Conservation (phyloP, 768 basidiomycete species). For the Saitozyma podzolica region DNA sequence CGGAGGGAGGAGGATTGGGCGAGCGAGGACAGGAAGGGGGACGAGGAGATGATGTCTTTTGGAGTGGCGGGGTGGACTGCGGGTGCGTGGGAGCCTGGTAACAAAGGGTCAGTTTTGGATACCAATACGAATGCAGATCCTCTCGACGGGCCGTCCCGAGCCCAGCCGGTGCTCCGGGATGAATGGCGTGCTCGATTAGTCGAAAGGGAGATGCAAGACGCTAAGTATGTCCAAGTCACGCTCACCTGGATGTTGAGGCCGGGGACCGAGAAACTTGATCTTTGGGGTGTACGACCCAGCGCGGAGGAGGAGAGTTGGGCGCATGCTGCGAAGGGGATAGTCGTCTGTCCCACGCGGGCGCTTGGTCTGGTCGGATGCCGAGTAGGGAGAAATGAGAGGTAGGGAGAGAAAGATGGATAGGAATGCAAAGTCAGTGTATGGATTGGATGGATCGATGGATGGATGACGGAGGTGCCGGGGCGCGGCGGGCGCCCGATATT, state of each 20-base stretch:
- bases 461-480: neutral
- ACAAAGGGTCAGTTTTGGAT: no score
- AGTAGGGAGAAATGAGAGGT: neutral
- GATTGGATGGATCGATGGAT: no score
- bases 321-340: conserved; percentile 10
- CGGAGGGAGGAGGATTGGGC: conserved; percentile 35
- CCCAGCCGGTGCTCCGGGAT: neutral
- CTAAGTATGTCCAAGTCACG: conserved; percentile 16
- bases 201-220: no score
- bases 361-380: neutral
- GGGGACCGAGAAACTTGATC: conserved; percentile 51
- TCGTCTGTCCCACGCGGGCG: no score
- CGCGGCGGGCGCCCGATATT: neutral
- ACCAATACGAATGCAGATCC: no score
- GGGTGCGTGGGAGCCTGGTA: conserved; percentile 48
- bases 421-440: neutral
- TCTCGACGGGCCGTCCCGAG: conserved; percentile 5
- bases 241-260: conserved; percentile 24
- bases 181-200: no score
- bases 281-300: conserved; percentile 40
- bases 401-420: neutral
- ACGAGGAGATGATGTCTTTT: conserved; percentile 41
- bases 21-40: conserved; percentile 51
- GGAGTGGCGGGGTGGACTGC: conserved; percentile 50
- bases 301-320: conserved; percentile 18